A percentile compares a stretch with the other conserved stretches of the same genome.
These are phyloP conservation scores for Ceratobasidium sp. DNA, from an alignment of 1,284 basidiomycete species.

Conservation along the genomic window DNA sequence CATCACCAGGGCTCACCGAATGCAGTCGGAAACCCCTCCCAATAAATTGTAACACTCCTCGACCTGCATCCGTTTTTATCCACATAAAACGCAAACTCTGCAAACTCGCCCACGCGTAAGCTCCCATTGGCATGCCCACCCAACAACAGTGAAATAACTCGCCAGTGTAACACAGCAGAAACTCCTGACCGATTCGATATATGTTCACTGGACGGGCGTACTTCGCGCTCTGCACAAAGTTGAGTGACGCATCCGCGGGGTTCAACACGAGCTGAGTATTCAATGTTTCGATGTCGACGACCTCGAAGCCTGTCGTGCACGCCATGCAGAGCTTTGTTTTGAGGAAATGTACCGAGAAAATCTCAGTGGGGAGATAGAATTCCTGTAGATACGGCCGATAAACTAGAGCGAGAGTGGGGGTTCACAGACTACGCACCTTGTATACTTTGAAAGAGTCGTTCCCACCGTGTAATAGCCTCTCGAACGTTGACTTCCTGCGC, in stretches of 20 bases:
- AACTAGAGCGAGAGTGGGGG: slow-evolving; percentile 10
- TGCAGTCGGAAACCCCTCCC: slow-evolving; percentile 94
- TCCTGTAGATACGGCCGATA: slow-evolving; percentile 65
- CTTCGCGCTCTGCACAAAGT: slow-evolving; percentile 83
- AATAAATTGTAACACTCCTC: slow-evolving; percentile 92
- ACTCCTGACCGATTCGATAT: slow-evolving; percentile 96
- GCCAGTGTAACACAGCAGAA: slow-evolving; percentile 98
- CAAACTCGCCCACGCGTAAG: neutral
- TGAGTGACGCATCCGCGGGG: slow-evolving; percentile 88
- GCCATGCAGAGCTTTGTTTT: slow-evolving; percentile 98
- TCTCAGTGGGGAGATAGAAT: slow-evolving; percentile 99
- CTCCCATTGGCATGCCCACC: no score
- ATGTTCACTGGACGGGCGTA: slow-evolving; percentile 94
- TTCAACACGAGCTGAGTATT: slow-evolving; percentile 97
- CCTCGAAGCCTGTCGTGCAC: slow-evolving; percentile 97
- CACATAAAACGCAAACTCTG: slow-evolving; percentile 99
- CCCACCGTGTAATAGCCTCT: slow-evolving; percentile 92
- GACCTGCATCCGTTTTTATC: slow-evolving; percentile 96
- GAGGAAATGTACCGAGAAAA: slow-evolving; percentile 95
- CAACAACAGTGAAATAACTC: slow-evolving; percentile 52
- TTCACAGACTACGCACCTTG: slow-evolving; percentile 69
- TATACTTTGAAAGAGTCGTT: slow-evolving; percentile 95
- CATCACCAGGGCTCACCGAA: slow-evolving; percentile 75
- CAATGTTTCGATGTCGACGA: slow-evolving; percentile 96
- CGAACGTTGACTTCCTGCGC: slow-evolving; percentile 87